Conservation (phyloP, 768 basidiomycete genomes). For the Tylopilus subfusipes region DNA sequence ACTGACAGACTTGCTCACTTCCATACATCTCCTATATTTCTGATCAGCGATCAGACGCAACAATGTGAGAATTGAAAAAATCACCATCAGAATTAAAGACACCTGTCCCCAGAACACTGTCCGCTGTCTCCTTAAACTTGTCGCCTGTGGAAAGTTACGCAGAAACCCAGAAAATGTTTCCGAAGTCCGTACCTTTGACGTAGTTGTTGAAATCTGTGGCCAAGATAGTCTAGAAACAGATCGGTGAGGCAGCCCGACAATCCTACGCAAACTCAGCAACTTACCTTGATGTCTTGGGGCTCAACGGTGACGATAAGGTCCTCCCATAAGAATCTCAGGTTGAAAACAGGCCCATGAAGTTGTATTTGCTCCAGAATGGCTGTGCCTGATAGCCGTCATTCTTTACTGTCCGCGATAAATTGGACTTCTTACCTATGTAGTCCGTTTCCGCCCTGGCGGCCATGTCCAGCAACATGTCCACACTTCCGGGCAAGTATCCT, state of each 20-base stretch:
- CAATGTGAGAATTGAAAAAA: not conserved
- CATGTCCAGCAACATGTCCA: slow-evolving; percentile 31
- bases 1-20: slow-evolving; percentile 40
- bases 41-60: not conserved
- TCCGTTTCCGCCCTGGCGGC: slow-evolving; percentile 23
- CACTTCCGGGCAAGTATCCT: slow-evolving; percentile 34
- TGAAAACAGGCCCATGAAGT: slow-evolving; percentile 31
- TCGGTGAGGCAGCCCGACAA: not conserved
- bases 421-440: slow-evolving; percentile 32
- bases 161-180: not conserved
- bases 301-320: slow-evolving; percentile 46
- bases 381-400: slow-evolving; percentile 18
- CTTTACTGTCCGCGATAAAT: not conserved
- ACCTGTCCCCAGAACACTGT: slow-evolving; percentile 45
- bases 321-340: slow-evolving; percentile 48
- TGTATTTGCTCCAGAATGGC: slow-evolving; percentile 22
- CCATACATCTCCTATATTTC: slow-evolving; percentile 58
- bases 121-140: slow-evolving; percentile 29
- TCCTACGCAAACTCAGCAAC: not conserved
- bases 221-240: slow-evolving; percentile 33
- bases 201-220: slow-evolving; percentile 43
- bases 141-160: slow-evolving; percentile 25
- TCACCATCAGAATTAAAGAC: slow-evolving; percentile 55
- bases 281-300: slow-evolving; percentile 46
- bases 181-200: slow-evolving; percentile 37